These are phyloP conservation scores for Chrysoporthe cubensis DNA, from an alignment of 2,329 filamentous ascomycete species.

Conservation along the genomic window DNA sequence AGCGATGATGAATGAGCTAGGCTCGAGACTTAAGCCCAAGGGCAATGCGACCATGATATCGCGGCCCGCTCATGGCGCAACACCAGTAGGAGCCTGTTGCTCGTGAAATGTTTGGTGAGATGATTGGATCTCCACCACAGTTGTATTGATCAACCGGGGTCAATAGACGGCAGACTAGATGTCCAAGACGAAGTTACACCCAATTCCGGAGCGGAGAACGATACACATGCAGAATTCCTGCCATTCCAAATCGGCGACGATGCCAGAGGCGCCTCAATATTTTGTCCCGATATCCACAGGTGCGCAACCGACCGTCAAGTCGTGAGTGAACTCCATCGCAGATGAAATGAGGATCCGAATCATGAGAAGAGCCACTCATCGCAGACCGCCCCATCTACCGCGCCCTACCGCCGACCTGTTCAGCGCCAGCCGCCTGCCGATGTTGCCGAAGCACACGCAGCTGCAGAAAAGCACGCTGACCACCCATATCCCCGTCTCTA, in stretches of 20 bases:
- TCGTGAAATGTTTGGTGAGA: neutral
- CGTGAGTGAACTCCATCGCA: neutral
- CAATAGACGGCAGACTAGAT: no score
- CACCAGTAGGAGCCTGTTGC: neutral
- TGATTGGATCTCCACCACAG: neutral
- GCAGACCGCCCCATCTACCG: constrained; percentile 51
- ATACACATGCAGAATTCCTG: neutral
- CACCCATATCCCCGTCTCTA: constrained; percentile 84
- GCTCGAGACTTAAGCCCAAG: neutral
- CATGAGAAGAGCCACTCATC: constrained; percentile 26
- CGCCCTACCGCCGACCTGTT: constrained; percentile 46
- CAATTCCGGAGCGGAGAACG: neutral
- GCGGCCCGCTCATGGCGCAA: no score
- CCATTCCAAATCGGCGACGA: neutral
- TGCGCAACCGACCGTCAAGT: constrained; percentile 1
- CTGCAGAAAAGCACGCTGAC: constrained; percentile 93
- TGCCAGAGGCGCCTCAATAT: neutral
- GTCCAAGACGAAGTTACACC: no score
- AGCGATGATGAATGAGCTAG: constrained; percentile 32
- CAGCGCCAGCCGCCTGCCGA: constrained; percentile 78
- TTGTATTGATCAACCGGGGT: neutral
- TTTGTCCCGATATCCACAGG: neutral
- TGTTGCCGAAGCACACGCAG: constrained; percentile 94
- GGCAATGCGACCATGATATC: neutral
- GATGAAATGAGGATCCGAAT: neutral